Percentiles rank a stretch among this genome's conserved stretches.
Evolutionary conservation across 2,329 filamentous ascomycete genomes (phyloP).

Genomic region (Diaporthe longicolla): DNA sequence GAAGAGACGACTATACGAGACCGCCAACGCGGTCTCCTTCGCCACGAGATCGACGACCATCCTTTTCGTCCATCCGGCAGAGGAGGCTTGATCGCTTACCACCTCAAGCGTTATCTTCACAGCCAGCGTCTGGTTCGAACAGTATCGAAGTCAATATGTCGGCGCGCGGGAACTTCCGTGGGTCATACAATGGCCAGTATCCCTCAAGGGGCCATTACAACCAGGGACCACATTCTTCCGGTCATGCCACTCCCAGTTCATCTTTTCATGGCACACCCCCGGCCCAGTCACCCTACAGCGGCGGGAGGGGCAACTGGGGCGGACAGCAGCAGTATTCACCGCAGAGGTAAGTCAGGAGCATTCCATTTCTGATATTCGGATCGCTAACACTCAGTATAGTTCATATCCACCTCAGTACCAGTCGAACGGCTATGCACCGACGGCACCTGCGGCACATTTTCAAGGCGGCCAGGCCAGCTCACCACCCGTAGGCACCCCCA

Average conservation of each 20-base stretch:
- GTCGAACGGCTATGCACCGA: conserved; percentile 65
- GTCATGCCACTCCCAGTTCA: conserved; percentile 57
- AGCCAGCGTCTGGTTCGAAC: conserved; percentile 61
- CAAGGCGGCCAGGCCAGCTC: conserved; percentile 63
- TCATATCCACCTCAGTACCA: conserved; percentile 75
- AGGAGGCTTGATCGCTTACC: conserved; percentile 47
- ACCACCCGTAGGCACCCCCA: conserved; percentile 68
- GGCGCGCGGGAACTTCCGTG: conserved; percentile 59
- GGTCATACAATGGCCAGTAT: conserved; percentile 57
- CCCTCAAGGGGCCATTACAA: conserved; percentile 55
- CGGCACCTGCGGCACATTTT: conserved; percentile 65
- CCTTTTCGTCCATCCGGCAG: conserved; percentile 48
- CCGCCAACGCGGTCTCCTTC: conserved; percentile 35
- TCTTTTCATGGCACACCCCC: conserved; percentile 62
- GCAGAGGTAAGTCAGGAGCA: conserved; percentile 55
- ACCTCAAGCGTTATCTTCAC: conserved; percentile 46
- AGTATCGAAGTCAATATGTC: conserved; percentile 67
- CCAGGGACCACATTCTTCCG: conserved; percentile 53
- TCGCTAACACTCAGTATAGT: conserved; percentile 57
- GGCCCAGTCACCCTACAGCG: conserved; percentile 59
- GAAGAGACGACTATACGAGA: conserved; percentile 32
- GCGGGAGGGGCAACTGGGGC: conserved; percentile 56
- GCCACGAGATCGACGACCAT: conserved; percentile 33
- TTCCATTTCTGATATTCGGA: not conserved
- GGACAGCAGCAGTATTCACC: conserved; percentile 55